phyloP scores from a whole-genome alignment of 1,139 yeast genomes.

The Candida sp. region DNA sequence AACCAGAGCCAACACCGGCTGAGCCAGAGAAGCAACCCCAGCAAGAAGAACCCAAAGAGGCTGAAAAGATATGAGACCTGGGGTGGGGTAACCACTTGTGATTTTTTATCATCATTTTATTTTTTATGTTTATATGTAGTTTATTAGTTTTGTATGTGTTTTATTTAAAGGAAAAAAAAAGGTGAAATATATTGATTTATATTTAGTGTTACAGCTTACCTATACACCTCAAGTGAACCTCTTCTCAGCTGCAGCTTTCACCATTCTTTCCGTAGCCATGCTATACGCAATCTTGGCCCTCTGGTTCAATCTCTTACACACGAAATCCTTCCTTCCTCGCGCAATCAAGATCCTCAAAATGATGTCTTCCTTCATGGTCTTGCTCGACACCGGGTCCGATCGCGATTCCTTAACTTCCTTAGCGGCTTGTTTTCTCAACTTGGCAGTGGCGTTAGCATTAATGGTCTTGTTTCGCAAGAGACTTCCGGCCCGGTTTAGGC shows the following conservation, averaged over 20 bases:
- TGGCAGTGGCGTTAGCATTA: constrained; percentile 72
- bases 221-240: constrained; percentile 16
- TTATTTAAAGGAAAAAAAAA: background rate
- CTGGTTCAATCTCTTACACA: constrained; percentile 61
- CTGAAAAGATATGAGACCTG: background rate
- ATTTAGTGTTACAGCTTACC: background rate
- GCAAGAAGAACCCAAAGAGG: constrained; percentile 1
- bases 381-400: constrained; percentile 59
- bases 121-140: background rate
- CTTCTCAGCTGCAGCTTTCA: constrained; percentile 51
- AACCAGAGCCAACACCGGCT: background rate
- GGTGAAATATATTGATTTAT: background rate
- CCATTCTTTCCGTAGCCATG: constrained; percentile 63
- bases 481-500: constrained; percentile 42
- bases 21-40: background rate
- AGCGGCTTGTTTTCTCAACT: constrained; percentile 57
- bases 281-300: constrained; percentile 67
- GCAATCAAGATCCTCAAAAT: constrained; percentile 62
- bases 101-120: background rate
- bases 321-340: constrained; percentile 45
- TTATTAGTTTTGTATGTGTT: background rate
- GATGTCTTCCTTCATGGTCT: constrained; percentile 66
- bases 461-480: constrained; percentile 70
- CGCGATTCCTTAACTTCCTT: constrained; percentile 55
- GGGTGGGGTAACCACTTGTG: background rate